Evolutionary conservation across 73 alveolate species (phyloP).

Genomic region (Symbiodinium pilosum): DNA sequence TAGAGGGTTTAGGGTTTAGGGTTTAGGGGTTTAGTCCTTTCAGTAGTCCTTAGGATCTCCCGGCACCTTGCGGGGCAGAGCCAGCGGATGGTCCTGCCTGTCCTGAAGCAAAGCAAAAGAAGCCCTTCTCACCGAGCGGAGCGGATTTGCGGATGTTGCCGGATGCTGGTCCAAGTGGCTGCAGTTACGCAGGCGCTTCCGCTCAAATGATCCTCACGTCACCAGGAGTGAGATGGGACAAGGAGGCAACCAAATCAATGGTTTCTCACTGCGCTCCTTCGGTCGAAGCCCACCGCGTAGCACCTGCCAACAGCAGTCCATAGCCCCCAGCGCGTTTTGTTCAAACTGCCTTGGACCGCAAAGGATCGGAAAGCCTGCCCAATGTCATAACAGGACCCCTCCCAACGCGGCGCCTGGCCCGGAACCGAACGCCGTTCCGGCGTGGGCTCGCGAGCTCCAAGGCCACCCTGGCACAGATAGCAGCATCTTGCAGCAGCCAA

Average conservation of each 20-base stretch:
- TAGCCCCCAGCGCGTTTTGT: not conserved
- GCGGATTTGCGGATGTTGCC: not conserved
- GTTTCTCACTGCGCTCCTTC: not conserved
- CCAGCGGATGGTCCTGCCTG: conserved; percentile 30
- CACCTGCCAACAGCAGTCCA: not conserved
- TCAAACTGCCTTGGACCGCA: not conserved
- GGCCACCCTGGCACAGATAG: not conserved
- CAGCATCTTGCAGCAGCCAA: too few species aligned
- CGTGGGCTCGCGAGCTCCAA: not conserved
- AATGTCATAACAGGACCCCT: too few species aligned
- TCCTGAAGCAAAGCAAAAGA: not conserved
- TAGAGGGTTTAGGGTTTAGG: too few species aligned
- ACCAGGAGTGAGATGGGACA: too few species aligned
- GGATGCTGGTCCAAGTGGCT: not conserved
- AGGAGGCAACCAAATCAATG: too few species aligned
- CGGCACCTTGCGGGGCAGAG: conserved; percentile 27
- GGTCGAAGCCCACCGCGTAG: not conserved
- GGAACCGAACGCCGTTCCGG: conserved; percentile 18
- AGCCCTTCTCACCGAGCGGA: too few species aligned
- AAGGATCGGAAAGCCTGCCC: too few species aligned
- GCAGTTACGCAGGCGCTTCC: not conserved
- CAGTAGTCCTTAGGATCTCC: not conserved
- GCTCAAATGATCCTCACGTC: not conserved
- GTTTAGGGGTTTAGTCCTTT: not conserved
- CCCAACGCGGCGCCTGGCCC: conserved; percentile 18